These are phyloP conservation scores for Spirogloea muscicola DNA, from an alignment of 139 green algal genomes.

Conservation along the genomic window DNA sequence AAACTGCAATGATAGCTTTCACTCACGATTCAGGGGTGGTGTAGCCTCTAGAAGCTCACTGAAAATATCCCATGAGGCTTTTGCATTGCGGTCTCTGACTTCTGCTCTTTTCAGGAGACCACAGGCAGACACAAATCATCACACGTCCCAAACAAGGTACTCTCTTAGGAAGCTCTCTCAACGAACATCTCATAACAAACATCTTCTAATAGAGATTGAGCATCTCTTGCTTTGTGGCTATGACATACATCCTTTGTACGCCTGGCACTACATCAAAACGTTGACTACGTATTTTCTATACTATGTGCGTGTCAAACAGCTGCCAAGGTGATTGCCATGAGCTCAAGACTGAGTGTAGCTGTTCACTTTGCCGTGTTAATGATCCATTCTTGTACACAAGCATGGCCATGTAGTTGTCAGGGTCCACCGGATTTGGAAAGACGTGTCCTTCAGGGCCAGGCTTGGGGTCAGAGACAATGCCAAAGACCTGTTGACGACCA, in stretches of 20 bases:
- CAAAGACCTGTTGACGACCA: constrained; percentile 34
- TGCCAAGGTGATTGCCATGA: too few species aligned
- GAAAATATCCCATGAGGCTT: constrained; percentile 20
- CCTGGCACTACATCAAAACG: neutral
- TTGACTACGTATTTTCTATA: neutral
- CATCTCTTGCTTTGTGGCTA: neutral
- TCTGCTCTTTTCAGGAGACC: too few species aligned
- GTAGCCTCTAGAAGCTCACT: neutral
- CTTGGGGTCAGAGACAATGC: constrained; percentile 28
- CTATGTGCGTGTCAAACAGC: too few species aligned
- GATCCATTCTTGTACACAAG: constrained; percentile 47
- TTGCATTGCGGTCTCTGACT: constrained; percentile 17
- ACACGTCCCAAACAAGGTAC: too few species aligned
- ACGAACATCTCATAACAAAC: neutral
- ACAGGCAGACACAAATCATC: too few species aligned
- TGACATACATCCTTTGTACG: neutral
- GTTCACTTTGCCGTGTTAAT: constrained; percentile 36
- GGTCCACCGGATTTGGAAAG: constrained; percentile 48
- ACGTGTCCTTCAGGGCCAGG: constrained; percentile 25
- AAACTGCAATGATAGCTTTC: neutral
- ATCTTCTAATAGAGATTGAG: neutral
- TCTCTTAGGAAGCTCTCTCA: neutral
- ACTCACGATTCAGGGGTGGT: constrained; percentile 10
- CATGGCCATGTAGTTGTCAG: constrained; percentile 46
- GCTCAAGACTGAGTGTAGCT: neutral